phyloP scores from a whole-genome alignment of 2,329 filamentous ascomycete genomes.

The Lachnellula arida region DNA sequence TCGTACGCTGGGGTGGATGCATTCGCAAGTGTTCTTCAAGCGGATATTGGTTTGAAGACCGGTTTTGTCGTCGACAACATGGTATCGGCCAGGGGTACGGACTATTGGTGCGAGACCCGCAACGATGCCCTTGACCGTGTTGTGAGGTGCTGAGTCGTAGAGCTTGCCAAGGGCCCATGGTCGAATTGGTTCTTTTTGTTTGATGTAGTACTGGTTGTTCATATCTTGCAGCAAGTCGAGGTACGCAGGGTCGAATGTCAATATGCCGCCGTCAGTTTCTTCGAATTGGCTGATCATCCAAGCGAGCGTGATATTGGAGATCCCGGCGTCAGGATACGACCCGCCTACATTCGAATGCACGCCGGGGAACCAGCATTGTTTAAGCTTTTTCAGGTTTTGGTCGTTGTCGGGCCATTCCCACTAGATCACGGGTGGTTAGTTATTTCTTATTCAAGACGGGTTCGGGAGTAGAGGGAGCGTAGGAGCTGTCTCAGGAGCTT shows the following conservation, averaged over 20 bases:
- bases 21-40: slow-evolving; percentile 33
- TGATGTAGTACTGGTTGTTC: slow-evolving; percentile 18
- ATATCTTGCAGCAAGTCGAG: slow-evolving; percentile 25
- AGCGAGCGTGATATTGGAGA: slow-evolving; percentile 42
- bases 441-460: too few species aligned
- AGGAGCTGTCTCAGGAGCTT: too few species aligned
- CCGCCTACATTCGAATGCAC: slow-evolving; percentile 46
- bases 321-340: slow-evolving; percentile 40
- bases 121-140: slow-evolving; percentile 16
- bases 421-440: too few species aligned
- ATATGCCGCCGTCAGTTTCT: slow-evolving; percentile 24
- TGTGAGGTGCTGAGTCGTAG: slow-evolving; percentile 25
- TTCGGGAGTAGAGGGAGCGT: too few species aligned
- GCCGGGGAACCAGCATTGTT: slow-evolving; percentile 43
- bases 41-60: slow-evolving; percentile 31
- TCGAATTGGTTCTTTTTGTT: slow-evolving; percentile 8
- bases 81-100: slow-evolving; percentile 32
- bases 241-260: slow-evolving; percentile 33
- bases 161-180: slow-evolving; percentile 32
- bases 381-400: slow-evolving; percentile 29
- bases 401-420: slow-evolving; percentile 29
- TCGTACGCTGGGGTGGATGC: slow-evolving; percentile 30
- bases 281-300: slow-evolving; percentile 44
- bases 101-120: slow-evolving; percentile 12
- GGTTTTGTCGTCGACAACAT: slow-evolving; percentile 32